Evolutionary conservation across 352 stramenopile genomes (phyloP), one percentile per base, ranked within the genome.

Genomic region (Peronosclerospora sorghi): DNA sequence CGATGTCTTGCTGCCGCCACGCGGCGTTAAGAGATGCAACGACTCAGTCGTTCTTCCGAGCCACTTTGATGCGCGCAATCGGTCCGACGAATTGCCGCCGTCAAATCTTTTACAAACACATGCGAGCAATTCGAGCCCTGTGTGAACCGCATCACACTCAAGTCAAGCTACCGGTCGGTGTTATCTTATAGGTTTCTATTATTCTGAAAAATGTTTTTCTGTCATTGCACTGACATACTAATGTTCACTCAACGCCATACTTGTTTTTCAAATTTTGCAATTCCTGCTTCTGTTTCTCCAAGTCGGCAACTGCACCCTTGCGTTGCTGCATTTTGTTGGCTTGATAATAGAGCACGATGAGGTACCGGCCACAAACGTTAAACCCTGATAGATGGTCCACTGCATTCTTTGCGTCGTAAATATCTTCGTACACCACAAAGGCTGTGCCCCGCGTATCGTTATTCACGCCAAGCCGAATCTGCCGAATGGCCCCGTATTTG

Each of bases 311-410:
- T 19, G 35, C 34, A n/a, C 44, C 47, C 29, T 59, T 56, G 17
- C 65, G 63, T 20, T 70, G 73, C 52, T 85, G 74, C 68, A 87
- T 83, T 42, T 76, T 74, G 50, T 85, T 93, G 13, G 87, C 80
- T 66, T 98, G 94, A 65, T 98, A 99, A 74, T 99, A 99, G 42
- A 99, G 83, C 23, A 99, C 95, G 38, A 98, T 96, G 29, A 99
- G 71, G 62, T 99, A 99, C 29, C 95, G 73, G 14, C 95, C 96
- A 47, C 94, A 96, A 8, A 99, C 96, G 65, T 98, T 99, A 63
- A 99, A 99, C 35, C 96, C 96, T 34, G 85, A 97, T 15, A 99
- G 66, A 62, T 99, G 94, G 70, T 99, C 96, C 10, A 99, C 91
- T 7, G 96, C 96, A 50, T 95, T 92, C 73, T 99, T 99, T 41